These are phyloP conservation scores for Drechslerella coelobrocha DNA, from an alignment of 2,329 filamentous ascomycete genomes.

Conservation along the genomic window DNA sequence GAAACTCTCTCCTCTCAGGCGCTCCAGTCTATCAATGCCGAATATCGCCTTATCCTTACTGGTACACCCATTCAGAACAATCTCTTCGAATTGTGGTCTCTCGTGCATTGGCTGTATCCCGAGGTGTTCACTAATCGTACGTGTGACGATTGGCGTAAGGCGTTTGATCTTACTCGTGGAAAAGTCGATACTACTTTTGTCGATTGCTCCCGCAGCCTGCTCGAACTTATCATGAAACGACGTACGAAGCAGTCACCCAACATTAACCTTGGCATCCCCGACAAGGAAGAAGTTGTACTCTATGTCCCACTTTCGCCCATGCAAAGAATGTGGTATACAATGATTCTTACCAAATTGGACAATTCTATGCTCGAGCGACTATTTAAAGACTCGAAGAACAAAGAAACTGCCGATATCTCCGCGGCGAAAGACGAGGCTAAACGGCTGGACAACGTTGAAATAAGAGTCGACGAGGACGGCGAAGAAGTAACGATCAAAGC, in stretches of 20 bases:
- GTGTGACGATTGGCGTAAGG: constrained; percentile 63
- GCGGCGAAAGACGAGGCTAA: constrained; percentile 56
- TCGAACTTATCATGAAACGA: constrained; percentile 67
- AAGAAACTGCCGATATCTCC: constrained; percentile 57
- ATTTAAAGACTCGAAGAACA: constrained; percentile 62
- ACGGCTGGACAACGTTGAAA: constrained; percentile 57
- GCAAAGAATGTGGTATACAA: constrained; percentile 67
- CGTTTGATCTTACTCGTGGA: constrained; percentile 66
- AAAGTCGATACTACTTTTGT: constrained; percentile 65
- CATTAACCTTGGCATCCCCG: constrained; percentile 65
- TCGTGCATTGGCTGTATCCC: constrained; percentile 89
- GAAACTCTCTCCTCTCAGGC: constrained; percentile 81
- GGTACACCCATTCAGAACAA: constrained; percentile 96
- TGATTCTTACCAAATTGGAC: constrained; percentile 65
- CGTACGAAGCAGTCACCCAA: constrained; percentile 66
- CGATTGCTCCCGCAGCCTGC: constrained; percentile 63
- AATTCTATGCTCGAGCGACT: constrained; percentile 64
- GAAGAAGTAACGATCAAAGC: constrained; percentile 55
- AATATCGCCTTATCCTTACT: constrained; percentile 83
- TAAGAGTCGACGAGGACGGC: constrained; percentile 57
- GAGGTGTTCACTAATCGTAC: constrained; percentile 66
- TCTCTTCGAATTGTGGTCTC: constrained; percentile 84
- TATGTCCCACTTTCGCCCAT: constrained; percentile 67
- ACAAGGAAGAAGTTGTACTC: constrained; percentile 66
- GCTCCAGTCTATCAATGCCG: constrained; percentile 75